Percentiles rank a stretch among this genome's conserved stretches.
These are phyloP conservation scores for Salix suchowensis DNA, from an alignment of 345 rosid species.

Conservation along the genomic window DNA sequence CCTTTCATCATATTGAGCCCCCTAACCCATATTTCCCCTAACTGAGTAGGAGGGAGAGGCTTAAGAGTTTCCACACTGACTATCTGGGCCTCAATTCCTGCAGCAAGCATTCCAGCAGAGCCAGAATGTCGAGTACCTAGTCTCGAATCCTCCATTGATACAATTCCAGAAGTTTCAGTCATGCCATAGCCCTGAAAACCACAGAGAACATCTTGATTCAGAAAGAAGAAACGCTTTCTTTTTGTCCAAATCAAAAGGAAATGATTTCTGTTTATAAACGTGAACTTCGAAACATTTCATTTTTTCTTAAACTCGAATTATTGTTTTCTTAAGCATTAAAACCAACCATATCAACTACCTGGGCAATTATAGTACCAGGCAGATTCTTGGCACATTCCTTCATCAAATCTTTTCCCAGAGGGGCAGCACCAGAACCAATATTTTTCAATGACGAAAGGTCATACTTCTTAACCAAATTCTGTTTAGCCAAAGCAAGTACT, in stretches of 20 bases:
- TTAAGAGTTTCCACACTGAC: constrained; percentile 52
- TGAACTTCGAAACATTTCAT: background rate
- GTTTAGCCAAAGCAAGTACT: background rate
- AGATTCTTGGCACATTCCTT: background rate
- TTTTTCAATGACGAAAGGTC: background rate
- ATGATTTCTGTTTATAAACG: background rate
- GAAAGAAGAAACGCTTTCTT: constrained; percentile 18
- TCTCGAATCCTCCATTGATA: constrained; percentile 54
- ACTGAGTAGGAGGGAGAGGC: constrained; percentile 70
- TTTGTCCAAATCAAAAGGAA: background rate
- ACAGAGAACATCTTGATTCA: background rate
- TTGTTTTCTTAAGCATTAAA: background rate
- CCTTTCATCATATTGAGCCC: constrained; percentile 95
- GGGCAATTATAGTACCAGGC: background rate
- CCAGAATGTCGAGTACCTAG: constrained; percentile 49
- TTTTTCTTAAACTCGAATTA: background rate
- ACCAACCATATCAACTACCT: background rate
- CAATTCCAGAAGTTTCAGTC: constrained; percentile 70
- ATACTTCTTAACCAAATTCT: background rate
- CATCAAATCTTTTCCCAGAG: background rate
- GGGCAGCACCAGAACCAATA: background rate
- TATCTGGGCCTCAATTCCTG: constrained; percentile 75
- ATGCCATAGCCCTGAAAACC: constrained; percentile 72
- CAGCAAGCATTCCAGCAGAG: constrained; percentile 61
- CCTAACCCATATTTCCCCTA: constrained; percentile 84